Conservation (phyloP, 208 protist genomes). For the Histomonas meleagridis region DNA sequence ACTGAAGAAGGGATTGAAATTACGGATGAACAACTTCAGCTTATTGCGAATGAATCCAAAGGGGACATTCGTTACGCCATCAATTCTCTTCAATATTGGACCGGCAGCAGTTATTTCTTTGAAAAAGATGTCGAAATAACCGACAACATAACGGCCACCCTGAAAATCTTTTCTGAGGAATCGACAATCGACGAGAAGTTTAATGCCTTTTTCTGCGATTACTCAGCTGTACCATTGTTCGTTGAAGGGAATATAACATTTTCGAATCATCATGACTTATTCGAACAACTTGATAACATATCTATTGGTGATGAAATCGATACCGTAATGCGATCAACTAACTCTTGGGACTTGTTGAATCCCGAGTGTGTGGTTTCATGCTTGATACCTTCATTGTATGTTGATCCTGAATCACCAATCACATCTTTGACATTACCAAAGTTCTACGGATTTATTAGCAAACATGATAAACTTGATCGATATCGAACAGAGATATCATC, state of each 20-base stretch:
- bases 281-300: neutral
- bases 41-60: neutral
- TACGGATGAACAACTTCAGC: neutral
- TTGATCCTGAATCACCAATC: no score
- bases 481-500: no score
- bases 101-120: neutral
- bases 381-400: neutral
- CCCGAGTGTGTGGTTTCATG: neutral
- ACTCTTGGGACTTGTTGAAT: neutral
- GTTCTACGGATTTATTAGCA: no score
- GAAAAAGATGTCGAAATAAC: neutral
- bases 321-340: neutral
- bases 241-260: neutral
- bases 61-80: neutral
- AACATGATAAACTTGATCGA: no score
- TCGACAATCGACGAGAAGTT: neutral
- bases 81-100: constrained; percentile 19
- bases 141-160: neutral
- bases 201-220: neutral
- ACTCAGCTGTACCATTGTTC: neutral
- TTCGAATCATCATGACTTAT: neutral
- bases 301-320: neutral
- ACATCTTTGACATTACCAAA: no score
- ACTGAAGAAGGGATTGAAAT: neutral
- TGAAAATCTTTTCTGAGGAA: neutral